Conservation (phyloP, 441 rosid genomes). For the Croton setiger region DNA sequence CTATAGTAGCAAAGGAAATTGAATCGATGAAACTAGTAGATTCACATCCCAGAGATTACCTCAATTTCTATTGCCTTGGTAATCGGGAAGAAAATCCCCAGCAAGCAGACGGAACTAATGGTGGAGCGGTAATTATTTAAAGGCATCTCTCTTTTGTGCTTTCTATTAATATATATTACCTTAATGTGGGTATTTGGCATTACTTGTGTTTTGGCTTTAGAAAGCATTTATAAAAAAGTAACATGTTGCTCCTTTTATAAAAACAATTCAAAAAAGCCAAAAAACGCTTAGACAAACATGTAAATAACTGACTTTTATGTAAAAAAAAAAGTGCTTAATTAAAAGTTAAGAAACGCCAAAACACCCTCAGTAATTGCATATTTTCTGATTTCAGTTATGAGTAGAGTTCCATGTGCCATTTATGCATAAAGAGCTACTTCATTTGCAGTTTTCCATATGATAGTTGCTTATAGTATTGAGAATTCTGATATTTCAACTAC, state of each 20-base stretch:
- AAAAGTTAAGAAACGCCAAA: no score
- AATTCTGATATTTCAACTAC: no score
- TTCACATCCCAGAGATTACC: constrained; percentile 78
- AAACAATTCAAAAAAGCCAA: no score
- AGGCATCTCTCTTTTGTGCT: constrained; percentile 5
- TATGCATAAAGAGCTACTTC: neutral
- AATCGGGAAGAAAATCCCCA: constrained; percentile 52
- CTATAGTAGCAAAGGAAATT: constrained; percentile 49
- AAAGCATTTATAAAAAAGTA: no score
- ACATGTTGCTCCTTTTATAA: no score
- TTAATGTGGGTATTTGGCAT: no score
- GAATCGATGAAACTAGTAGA: constrained; percentile 43
- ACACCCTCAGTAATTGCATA: neutral
- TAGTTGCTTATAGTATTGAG: neutral
- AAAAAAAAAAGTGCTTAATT: no score
- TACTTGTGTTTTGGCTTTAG: neutral
- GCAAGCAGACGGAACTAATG: constrained; percentile 31
- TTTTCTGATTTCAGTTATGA: neutral
- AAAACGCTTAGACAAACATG: no score
- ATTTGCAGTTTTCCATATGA: neutral
- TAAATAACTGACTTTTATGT: no score
- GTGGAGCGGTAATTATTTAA: constrained; percentile 41
- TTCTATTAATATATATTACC: neutral
- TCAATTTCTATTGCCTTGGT: constrained; percentile 89
- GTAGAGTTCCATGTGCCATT: neutral